A percentile compares a stretch with the other conserved stretches of the same genome.
Evolutionary conservation across 192 early-diverging fungal species (phyloP).

Genomic region (Gamsiella multidivaricata): DNA sequence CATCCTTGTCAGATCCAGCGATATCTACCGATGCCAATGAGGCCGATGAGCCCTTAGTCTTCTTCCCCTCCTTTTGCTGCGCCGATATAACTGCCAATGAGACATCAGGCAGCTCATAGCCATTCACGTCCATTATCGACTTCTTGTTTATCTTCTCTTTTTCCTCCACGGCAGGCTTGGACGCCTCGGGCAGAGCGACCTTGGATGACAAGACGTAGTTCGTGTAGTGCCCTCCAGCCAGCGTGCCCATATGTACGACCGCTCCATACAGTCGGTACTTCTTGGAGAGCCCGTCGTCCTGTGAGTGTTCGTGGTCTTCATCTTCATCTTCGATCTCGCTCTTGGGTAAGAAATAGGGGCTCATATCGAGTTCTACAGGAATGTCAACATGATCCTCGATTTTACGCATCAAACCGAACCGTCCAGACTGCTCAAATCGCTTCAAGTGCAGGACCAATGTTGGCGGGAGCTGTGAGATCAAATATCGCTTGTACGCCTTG

Average conservation of each 20-base stretch:
- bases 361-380: constrained; percentile 54
- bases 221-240: constrained; percentile 58
- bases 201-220: constrained; percentile 55
- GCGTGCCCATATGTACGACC: constrained; percentile 57
- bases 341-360: constrained; percentile 49
- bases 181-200: background rate
- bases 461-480: constrained; percentile 52
- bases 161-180: constrained; percentile 4
- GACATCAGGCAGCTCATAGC: constrained; percentile 2
- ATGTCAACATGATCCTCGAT: constrained; percentile 57
- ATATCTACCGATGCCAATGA: too few species aligned
- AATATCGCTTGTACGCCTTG: constrained; percentile 54
- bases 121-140: background rate
- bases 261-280: constrained; percentile 60
- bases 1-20: background rate
- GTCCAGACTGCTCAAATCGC: constrained; percentile 56
- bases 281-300: constrained; percentile 1
- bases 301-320: background rate
- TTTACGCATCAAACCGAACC: constrained; percentile 56
- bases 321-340: constrained; percentile 41
- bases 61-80: background rate
- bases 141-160: constrained; percentile 2
- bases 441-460: constrained; percentile 60
- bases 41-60: too few species aligned
- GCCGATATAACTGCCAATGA: background rate